These are phyloP conservation scores for Boletus reticulatus DNA, from an alignment of 768 basidiomycete species.

Conservation along the genomic window DNA sequence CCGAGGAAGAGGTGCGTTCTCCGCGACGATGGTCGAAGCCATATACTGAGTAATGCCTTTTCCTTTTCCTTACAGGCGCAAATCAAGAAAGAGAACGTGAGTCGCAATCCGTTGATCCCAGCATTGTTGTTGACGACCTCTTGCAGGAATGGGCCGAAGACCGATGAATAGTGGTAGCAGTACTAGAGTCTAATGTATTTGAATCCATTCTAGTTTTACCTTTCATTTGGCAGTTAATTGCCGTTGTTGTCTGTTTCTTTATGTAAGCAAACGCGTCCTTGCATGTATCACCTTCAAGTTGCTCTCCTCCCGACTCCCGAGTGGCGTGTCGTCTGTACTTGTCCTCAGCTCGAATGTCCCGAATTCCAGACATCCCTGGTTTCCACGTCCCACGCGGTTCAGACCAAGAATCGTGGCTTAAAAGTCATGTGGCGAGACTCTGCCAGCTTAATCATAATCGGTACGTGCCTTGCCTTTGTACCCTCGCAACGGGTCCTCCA, in stretches of 20 bases:
- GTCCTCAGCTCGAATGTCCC: slow-evolving; percentile 38
- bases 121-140: slow-evolving; percentile 17
- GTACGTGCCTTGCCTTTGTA: slow-evolving; percentile 37
- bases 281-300: too few relatives aligned
- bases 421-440: slow-evolving; percentile 55
- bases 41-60: slow-evolving; percentile 2
- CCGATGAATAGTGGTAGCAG: slow-evolving; percentile 47
- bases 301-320: neutral
- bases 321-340: neutral
- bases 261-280: slow-evolving; percentile 16
- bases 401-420: slow-evolving; percentile 66
- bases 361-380: slow-evolving; percentile 74
- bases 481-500: neutral
- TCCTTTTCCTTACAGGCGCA: slow-evolving; percentile 59
- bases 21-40: neutral
- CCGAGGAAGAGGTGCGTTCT: slow-evolving; percentile 88
- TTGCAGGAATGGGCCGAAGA: slow-evolving; percentile 91
- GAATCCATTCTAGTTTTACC: slow-evolving; percentile 19
- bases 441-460: slow-evolving; percentile 65
- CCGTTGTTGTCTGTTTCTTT: neutral
- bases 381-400: slow-evolving; percentile 50
- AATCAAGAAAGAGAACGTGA: slow-evolving; percentile 99
- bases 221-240: slow-evolving; percentile 6
- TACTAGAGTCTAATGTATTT: slow-evolving; percentile 25
- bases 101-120: slow-evolving; percentile 27